Base-by-base conservation (phyloP, 2,329 filamentous ascomycete genomes). In the Colletotrichum sublineola region DNA sequence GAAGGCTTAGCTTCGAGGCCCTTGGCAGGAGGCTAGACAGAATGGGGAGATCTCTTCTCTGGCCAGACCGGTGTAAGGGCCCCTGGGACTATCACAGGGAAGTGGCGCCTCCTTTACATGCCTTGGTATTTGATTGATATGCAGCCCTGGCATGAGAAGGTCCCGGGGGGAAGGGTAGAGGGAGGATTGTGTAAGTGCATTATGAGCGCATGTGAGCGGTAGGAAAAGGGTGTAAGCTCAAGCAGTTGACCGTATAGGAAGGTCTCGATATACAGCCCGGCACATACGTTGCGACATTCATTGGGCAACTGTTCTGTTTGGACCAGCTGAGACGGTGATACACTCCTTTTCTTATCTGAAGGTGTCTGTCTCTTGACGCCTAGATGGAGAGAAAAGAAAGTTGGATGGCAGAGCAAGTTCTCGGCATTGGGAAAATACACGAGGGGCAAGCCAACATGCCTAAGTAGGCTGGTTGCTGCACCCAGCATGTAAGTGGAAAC, bases 41-140 rank as follows among this genome's bases (percentile, higher is more conserved):
- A 4, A 8, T 50, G 29, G n/a, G 18, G 38, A 8, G 31, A 9
- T 31, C 31, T 48, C 31, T 36, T 52, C 24, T 29, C 31, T 29
- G 2, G n/a, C 57, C 9, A 61, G 46, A 40, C 44, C 20, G 20
- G 69, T 36, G 42, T 40, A 46, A 29, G 50, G 63, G 62, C 69
- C 53, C 53, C 48, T 69, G 24, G 24, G 36, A 29, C 58, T 48
- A 44, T 57, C 60, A 48, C 58, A 48, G 60, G 69, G 69, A 72
- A 60, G 69, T 72, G 55, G 68, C 60, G 60, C 69, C 24, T 69
- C 55, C 64, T 61, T 72, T 56, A 56, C 69, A 69, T 64, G 53
- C 60, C 40, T 64, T 63, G 69, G 24, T 12, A 15, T 29, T 31
- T 44, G 36, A 38, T 36, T 60, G 53, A 60, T 24, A 38, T 44